phyloP scores from a whole-genome alignment of 768 basidiomycete genomes.

The Auricularia sp. region DNA sequence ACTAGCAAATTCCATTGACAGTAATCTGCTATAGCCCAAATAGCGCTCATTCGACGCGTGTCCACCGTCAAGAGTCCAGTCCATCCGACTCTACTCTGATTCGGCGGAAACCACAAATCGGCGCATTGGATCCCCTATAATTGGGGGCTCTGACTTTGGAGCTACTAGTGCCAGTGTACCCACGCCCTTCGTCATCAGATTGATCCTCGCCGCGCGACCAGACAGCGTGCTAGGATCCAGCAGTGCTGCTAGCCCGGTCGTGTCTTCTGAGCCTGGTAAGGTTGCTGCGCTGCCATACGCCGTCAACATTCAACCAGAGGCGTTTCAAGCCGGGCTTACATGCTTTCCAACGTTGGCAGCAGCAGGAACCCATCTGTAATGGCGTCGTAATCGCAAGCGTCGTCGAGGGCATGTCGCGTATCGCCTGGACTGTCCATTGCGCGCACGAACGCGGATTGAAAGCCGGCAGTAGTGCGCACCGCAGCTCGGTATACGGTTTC shows the following conservation, averaged over 20 bases:
- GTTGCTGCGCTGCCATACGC: conserved; percentile 18
- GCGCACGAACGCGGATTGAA: conserved; percentile 17
- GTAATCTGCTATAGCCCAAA: no score
- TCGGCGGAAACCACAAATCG: neutral
- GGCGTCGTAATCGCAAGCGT: conserved; percentile 23
- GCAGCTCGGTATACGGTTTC: conserved; percentile 16
- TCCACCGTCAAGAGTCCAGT: no score
- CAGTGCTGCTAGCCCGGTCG: conserved; percentile 19
- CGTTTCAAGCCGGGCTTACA: conserved; percentile 10
- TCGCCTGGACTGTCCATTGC: conserved; percentile 19
- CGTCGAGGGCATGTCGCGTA: conserved; percentile 22
- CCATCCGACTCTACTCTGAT: neutral
- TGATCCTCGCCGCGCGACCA: conserved; percentile 14
- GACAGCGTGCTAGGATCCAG: conserved; percentile 21
- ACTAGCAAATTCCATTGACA: no score
- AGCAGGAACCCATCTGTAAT: conserved; percentile 25
- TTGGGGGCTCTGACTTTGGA: neutral
- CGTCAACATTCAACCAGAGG: neutral
- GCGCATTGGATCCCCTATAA: neutral
- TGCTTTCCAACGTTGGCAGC: conserved; percentile 25
- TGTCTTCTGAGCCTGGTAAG: conserved; percentile 24
- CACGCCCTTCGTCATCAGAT: conserved; percentile 9
- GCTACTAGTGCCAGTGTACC: conserved; percentile 5
- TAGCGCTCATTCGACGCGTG: no score
- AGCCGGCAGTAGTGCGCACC: conserved; percentile 13